Conservation (phyloP, 805 yeast genomes). For the Hanseniaspora thailandica region DNA sequence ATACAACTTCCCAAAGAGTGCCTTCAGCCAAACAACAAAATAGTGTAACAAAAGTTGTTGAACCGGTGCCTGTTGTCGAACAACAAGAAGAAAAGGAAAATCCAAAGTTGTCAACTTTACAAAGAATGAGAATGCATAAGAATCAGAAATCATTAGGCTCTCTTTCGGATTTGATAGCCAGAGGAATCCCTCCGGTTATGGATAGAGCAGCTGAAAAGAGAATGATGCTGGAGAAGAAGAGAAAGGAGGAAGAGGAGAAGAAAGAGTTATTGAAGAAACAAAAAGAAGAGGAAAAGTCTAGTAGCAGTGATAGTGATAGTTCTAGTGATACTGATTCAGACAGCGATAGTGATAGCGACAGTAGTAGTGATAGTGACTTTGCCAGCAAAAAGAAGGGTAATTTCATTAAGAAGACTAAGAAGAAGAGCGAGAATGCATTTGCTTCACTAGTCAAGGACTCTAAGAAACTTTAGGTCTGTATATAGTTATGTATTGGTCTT, state of each 20-base stretch:
- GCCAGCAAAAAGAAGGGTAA: slow-evolving; percentile 20
- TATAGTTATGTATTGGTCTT: background rate
- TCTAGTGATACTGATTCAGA: slow-evolving; percentile 19
- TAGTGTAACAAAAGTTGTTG: background rate
- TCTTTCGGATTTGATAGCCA: slow-evolving; percentile 45
- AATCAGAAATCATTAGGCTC: slow-evolving; percentile 38
- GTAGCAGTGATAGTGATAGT: slow-evolving; percentile 12
- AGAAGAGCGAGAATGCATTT: slow-evolving; percentile 35
- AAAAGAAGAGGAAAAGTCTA: background rate
- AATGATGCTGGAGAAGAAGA: background rate
- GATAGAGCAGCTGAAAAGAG: slow-evolving; percentile 30
- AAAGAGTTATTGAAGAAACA: background rate
- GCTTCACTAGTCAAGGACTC: slow-evolving; percentile 40
- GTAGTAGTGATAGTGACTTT: background rate
- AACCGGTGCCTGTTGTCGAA: background rate
- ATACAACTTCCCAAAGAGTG: slow-evolving; percentile 22
- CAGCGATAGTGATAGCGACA: slow-evolving; percentile 3
- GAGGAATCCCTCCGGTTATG: slow-evolving; percentile 58
- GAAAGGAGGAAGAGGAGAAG: slow-evolving; percentile 12
- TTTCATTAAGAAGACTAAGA: slow-evolving; percentile 33
- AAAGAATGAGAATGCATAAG: slow-evolving; percentile 19
- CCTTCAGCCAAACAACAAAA: slow-evolving; percentile 14
- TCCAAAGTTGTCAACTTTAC: background rate
- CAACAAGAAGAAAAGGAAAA: background rate
- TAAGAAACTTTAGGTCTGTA: slow-evolving; percentile 19